Base-by-base conservation (phyloP, 176 grass and related monocot genomes). In the Bothriochloa decipiens region DNA sequence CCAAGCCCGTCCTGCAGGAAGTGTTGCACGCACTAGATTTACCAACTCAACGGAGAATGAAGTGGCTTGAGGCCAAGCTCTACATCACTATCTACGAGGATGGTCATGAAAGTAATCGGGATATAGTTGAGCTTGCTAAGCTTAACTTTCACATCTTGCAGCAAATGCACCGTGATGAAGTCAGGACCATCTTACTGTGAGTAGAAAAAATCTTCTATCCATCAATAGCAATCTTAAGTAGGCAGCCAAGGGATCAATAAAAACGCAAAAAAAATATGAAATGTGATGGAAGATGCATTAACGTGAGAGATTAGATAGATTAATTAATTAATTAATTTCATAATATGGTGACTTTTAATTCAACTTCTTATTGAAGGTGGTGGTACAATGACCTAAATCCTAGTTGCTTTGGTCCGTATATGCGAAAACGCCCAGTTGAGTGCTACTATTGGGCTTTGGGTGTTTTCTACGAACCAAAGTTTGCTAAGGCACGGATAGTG, bases 91-190 rank as follows among this genome's bases (percentile, higher is more conserved):
- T 84, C 15, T 90, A 86, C 8, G 27, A 73, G 36, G 36, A 81
- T 13, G 65, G 77, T 2, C 32, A 66, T 1, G n/a, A 20, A 4
- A 16, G 40, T 5, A 45, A 78, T 37, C 4, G 27, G 2, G 28
- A 61, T 0, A 26, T 86, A 63, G 17, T 90, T 3, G 83, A 86
- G 72, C 72, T 90, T 36, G 88, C 88, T 53, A 90, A 86, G 72
- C 7, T 90, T 0, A 83, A 86, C 37, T 90, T 86, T n/a, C 79
- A 86, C 42, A 14, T 86, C 2, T 23, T 86, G 46, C 79, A 86
- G 27, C 74, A 76, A 61, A 73, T 90, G 73, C 88, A 90, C 36
- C 18, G 78, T 23, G 72, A 90, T 5, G 88, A 90, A 66, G 27
- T 66, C 14, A 86, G 33, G 52, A 42, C 13, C 4, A 57, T 90